A percentile compares a stretch with the other conserved stretches of the same genome.
Evolutionary conservation across 1,284 basidiomycete genomes (phyloP).

Genomic region (Sutorius eximius): DNA sequence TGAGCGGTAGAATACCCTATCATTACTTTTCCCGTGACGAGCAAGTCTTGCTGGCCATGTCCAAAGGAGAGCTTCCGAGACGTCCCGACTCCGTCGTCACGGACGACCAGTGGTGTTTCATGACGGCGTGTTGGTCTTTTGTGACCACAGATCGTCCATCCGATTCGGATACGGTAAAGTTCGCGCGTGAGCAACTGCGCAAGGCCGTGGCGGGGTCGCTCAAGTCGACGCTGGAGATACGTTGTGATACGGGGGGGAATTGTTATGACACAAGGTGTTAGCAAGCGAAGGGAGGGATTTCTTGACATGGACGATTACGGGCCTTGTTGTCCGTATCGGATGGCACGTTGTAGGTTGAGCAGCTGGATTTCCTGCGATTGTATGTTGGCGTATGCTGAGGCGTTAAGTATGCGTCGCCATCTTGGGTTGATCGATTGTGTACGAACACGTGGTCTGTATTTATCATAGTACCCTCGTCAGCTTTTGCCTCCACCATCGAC

Average conservation of each 20-base stretch:
- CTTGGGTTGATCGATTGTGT: not conserved
- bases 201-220: not conserved
- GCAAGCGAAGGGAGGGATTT: not conserved
- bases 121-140: slow-evolving; percentile 22
- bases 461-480: not conserved
- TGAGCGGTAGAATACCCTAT: slow-evolving; percentile 29
- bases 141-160: slow-evolving; percentile 14
- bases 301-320: not conserved
- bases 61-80: slow-evolving; percentile 13
- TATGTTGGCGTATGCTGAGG: not conserved
- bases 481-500: too few relatives aligned
- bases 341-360: not conserved
- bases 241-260: not conserved
- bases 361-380: not conserved
- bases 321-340: not conserved
- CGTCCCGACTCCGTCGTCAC: slow-evolving; percentile 17
- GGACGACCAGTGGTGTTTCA: slow-evolving; percentile 26
- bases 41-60: slow-evolving; percentile 21
- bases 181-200: slow-evolving; percentile 18
- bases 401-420: not conserved
- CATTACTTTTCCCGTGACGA: slow-evolving; percentile 19
- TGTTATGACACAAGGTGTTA: not conserved
- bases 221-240: not conserved
- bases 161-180: slow-evolving; percentile 12
- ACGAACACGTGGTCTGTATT: not conserved